Evolutionary conservation across 1,139 yeast species (phyloP).

Genomic region (Pichia inconspicua): DNA sequence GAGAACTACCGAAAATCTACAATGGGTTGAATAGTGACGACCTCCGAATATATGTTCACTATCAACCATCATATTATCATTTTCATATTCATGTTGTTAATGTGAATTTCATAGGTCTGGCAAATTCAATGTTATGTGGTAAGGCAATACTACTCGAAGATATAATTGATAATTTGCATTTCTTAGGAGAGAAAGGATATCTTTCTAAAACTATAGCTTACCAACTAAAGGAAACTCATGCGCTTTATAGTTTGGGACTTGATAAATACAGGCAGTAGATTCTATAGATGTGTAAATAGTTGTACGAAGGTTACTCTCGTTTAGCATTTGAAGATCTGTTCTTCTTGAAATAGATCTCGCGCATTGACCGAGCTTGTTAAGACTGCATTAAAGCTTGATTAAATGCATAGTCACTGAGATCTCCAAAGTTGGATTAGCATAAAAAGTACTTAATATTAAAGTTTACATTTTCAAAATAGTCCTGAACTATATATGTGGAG

Average conservation of each 20-base stretch:
- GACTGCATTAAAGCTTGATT: too few relatives aligned
- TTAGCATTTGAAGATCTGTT: too few relatives aligned
- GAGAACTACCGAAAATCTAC: conserved; percentile 42
- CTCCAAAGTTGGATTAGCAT: too few relatives aligned
- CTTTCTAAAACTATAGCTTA: conserved; percentile 41
- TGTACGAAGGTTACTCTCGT: neutral
- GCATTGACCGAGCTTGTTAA: too few relatives aligned
- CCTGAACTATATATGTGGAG: conserved; percentile 17
- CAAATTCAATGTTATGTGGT: conserved; percentile 66
- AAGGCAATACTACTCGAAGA: conserved; percentile 79
- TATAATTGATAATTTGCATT: conserved; percentile 60
- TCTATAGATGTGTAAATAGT: neutral
- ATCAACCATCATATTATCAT: conserved; percentile 94
- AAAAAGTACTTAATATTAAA: too few relatives aligned
- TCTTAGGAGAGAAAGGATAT: conserved; percentile 44
- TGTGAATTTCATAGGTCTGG: conserved; percentile 62
- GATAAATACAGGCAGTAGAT: conserved; percentile 14
- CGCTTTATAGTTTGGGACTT: conserved; percentile 50
- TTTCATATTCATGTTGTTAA: conserved; percentile 90
- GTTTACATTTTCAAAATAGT: too few relatives aligned
- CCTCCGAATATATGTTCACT: conserved; percentile 71
- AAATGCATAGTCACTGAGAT: too few relatives aligned
- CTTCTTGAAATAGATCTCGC: too few relatives aligned
- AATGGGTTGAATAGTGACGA: conserved; percentile 38
- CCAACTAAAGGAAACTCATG: conserved; percentile 67